These are phyloP conservation scores for Aspergillus sclerotioniger DNA, from an alignment of 495 filamentous ascomycete species.

Conservation along the genomic window DNA sequence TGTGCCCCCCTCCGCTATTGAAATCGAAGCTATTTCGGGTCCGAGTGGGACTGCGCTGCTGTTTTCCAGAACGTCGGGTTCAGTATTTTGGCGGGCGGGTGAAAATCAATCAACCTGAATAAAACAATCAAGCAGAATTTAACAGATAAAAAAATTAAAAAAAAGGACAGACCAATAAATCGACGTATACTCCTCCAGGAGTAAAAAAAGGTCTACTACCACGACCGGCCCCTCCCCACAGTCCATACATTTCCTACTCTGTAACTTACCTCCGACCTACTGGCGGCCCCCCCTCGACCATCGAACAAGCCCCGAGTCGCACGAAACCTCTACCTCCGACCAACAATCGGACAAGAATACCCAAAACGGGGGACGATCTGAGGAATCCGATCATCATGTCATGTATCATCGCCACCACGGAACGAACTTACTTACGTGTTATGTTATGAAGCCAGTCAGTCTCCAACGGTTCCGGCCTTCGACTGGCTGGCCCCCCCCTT, in stretches of 20 bases:
- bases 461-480: background rate
- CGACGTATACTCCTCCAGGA: too few relatives aligned
- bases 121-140: background rate
- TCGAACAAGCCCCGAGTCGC: too few relatives aligned
- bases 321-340: background rate
- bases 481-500: background rate
- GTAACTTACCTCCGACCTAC: background rate
- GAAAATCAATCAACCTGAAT: too few relatives aligned
- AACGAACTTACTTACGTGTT: background rate
- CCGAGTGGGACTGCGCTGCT: background rate
- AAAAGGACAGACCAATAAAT: too few relatives aligned
- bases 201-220: too few relatives aligned
- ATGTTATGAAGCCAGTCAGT: background rate
- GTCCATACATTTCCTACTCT: too few relatives aligned
- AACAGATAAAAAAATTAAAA: too few relatives aligned
- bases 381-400: background rate
- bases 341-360: background rate
- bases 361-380: background rate
- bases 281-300: too few relatives aligned
- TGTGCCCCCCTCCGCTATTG: slow-evolving; percentile 1
- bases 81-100: too few relatives aligned
- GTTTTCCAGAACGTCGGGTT: slow-evolving; percentile 7
- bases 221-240: too few relatives aligned
- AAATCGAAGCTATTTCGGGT: slow-evolving; percentile 6
- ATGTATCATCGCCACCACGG: background rate